These are phyloP conservation scores for Metarhizium album DNA, from an alignment of 2,329 filamentous ascomycete species.

Conservation along the genomic window DNA sequence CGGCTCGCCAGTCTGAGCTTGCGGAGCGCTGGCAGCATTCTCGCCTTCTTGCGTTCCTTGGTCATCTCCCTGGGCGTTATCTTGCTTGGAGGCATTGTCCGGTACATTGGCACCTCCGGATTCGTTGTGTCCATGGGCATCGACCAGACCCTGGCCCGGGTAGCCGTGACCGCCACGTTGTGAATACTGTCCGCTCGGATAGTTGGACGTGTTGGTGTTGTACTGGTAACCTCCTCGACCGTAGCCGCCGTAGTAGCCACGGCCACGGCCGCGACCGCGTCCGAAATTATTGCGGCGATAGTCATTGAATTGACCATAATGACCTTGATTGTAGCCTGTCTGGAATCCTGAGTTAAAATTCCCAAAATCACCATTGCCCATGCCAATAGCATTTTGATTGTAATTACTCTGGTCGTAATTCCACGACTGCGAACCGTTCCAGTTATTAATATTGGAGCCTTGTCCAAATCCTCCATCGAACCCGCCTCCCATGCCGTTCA, in stretches of 20 bases:
- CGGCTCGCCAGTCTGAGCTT: constrained; percentile 11
- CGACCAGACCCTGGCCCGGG: constrained; percentile 13
- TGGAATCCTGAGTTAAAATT: constrained; percentile 67
- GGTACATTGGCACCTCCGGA: background rate
- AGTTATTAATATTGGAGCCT: constrained; percentile 68
- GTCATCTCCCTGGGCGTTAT: constrained; percentile 6
- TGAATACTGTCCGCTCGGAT: constrained; percentile 22
- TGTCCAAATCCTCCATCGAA: constrained; percentile 51
- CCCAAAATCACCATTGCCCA: constrained; percentile 72
- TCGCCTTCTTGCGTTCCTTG: constrained; percentile 8
- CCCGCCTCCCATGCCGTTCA: constrained; percentile 61
- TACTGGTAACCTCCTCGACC: constrained; percentile 41
- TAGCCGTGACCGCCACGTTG: constrained; percentile 13
- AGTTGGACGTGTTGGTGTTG: constrained; percentile 25
- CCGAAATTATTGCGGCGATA: constrained; percentile 61
- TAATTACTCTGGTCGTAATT: constrained; percentile 82
- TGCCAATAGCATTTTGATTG: constrained; percentile 76
- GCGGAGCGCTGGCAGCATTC: constrained; percentile 9
- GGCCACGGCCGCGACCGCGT: constrained; percentile 53
- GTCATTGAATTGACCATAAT: constrained; percentile 76
- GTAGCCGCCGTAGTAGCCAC: constrained; percentile 47
- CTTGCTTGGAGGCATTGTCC: constrained; percentile 13
- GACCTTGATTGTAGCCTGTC: constrained; percentile 73
- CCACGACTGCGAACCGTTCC: constrained; percentile 74
- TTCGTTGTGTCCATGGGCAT: constrained; percentile 3